Evolutionary conservation across 352 stramenopile species (phyloP), one percentile per base, ranked within the genome.

Genomic region (Phytophthora fragariaefolia): DNA sequence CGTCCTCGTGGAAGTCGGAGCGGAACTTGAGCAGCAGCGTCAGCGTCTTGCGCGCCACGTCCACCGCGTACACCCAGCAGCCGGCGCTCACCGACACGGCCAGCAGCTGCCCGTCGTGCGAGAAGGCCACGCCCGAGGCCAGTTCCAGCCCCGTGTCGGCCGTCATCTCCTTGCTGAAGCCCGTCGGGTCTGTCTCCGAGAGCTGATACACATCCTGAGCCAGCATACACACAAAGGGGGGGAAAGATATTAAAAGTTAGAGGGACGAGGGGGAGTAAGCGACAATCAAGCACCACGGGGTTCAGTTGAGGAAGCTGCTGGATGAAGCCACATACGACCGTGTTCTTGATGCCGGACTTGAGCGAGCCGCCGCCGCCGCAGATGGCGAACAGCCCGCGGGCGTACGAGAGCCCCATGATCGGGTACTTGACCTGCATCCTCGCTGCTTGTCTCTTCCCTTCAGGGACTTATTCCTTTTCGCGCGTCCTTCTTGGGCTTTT

Each of bases 291-390:
- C n/a, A n/a, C n/a, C n/a, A n/a, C n/a, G n/a, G n/a, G n/a, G n/a
- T n/a, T n/a, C n/a, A n/a, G n/a, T n/a, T n/a, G n/a, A n/a, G n/a
- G n/a, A n/a, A n/a, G n/a, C n/a, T n/a, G n/a, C n/a, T n/a, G 7
- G 54, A 43, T 40, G 18, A 17, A 26, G 28, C 42, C 12, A 80
- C 87, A 56, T 80, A 91, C 87, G 56, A 94, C 83, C 3, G 84
- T 96, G 76, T 96, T 96, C 43, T 90, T 89, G 61, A 96, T 93
- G 57, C 87, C 87, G 10, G 85, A 93, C 71, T 87, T 92, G 52
- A 93, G 80, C 23, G 84, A 94, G 18, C 87, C 87, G 54, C 87
- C 87, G 48, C 87, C 87, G 26, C 87, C 87, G 66, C 87, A 94
- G 68, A 96, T 93, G 13, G 86, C 87, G 24, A 94, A 89, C 62